These are phyloP conservation scores for Myxozyma kluyveri DNA, from an alignment of 805 yeast species.

Conservation along the genomic window DNA sequence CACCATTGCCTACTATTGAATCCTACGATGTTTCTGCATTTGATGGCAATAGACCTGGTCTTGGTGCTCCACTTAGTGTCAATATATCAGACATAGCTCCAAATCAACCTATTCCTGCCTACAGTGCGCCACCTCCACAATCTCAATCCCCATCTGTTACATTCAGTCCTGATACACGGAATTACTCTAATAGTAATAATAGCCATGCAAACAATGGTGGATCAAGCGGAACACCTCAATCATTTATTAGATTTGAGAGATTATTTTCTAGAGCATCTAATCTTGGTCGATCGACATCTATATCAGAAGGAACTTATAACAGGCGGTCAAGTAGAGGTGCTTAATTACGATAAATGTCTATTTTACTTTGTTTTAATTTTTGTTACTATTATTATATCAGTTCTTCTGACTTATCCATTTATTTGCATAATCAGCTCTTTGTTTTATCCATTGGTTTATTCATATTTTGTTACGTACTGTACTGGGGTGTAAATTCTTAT, in stretches of 20 bases:
- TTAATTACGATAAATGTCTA: not conserved
- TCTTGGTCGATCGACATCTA: constrained; percentile 28
- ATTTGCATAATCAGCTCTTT: no score
- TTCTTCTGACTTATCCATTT: no score
- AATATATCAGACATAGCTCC: not conserved
- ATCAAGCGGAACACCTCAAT: constrained; percentile 12
- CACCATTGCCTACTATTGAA: constrained; percentile 21
- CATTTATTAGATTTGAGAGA: constrained; percentile 26
- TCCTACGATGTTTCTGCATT: constrained; percentile 7
- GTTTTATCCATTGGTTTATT: no score
- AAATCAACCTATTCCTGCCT: no score
- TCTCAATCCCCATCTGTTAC: constrained; percentile 10
- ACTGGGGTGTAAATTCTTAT: no score
- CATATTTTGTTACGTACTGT: no score
- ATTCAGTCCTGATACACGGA: constrained; percentile 10
- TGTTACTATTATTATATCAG: no score
- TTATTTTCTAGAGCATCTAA: constrained; percentile 27
- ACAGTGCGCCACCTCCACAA: not conserved
- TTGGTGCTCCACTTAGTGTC: constrained; percentile 1
- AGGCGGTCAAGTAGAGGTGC: constrained; percentile 18
- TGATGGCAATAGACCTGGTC: not conserved
- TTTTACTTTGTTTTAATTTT: not conserved
- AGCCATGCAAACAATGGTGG: constrained; percentile 1
- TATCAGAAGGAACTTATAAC: constrained; percentile 29
- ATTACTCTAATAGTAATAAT: not conserved